A percentile compares a stretch with the other conserved stretches of the same genome.
Evolutionary conservation across 139 green algal species (phyloP).

Genomic region (Gonium pectorale): DNA sequence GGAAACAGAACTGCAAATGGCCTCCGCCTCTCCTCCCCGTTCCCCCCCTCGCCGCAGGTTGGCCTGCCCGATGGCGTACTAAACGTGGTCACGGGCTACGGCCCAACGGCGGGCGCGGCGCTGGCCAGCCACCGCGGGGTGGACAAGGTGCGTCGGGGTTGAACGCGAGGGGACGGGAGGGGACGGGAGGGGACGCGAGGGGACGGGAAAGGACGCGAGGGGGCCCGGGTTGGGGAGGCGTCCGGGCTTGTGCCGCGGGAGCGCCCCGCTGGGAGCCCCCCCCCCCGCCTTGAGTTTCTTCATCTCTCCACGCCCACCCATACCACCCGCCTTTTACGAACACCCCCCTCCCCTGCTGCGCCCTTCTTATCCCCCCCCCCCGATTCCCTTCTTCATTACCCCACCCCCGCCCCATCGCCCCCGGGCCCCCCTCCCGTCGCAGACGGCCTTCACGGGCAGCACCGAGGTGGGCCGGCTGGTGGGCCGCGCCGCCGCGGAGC

Average conservation of each 20-base stretch:
- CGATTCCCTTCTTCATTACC: too few relatives aligned
- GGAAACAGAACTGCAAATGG: neutral
- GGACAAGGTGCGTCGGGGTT: slow-evolving; percentile 69
- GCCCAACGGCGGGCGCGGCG: slow-evolving; percentile 69
- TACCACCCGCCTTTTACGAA: too few relatives aligned
- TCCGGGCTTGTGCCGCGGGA: too few relatives aligned
- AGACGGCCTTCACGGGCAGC: slow-evolving; percentile 84
- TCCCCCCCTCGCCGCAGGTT: neutral
- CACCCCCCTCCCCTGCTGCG: too few relatives aligned
- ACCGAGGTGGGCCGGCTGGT: slow-evolving; percentile 79
- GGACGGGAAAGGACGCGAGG: too few relatives aligned
- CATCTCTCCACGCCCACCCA: too few relatives aligned
- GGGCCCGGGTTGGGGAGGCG: too few relatives aligned
- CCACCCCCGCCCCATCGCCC: too few relatives aligned
- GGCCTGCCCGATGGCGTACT: slow-evolving; percentile 79
- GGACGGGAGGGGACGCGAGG: too few relatives aligned
- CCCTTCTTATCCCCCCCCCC: too few relatives aligned
- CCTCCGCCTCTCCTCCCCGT: neutral
- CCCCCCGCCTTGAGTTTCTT: too few relatives aligned
- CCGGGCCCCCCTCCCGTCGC: neutral
- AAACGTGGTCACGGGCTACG: slow-evolving; percentile 80
- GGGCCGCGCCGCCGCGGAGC: slow-evolving; percentile 47
- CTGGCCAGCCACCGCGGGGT: slow-evolving; percentile 65
- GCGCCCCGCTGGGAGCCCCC: too few relatives aligned
- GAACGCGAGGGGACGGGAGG: neutral